Percentiles rank a stretch among this genome's conserved stretches.
These are phyloP conservation scores for Hypoxylon crocopeplum DNA, from an alignment of 495 filamentous ascomycete genomes.

Conservation along the genomic window DNA sequence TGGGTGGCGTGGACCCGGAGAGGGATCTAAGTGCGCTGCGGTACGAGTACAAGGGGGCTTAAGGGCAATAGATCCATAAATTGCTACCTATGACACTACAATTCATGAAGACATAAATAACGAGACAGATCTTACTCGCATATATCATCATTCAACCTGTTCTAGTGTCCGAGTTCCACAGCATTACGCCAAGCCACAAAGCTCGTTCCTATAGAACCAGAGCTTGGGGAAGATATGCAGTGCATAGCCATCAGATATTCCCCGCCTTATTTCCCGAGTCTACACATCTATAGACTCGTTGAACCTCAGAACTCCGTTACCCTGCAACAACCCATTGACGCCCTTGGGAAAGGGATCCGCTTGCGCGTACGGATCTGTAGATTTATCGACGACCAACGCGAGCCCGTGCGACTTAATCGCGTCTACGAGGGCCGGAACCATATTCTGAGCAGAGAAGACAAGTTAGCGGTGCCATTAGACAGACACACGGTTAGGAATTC, in stretches of 20 bases:
- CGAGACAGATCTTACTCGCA: not conserved
- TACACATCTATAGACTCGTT: conserved; percentile 95
- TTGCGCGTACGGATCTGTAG: conserved; percentile 44
- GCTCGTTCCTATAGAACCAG: conserved; percentile 1
- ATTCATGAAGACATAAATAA: too few species aligned
- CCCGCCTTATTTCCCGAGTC: conserved; percentile 7
- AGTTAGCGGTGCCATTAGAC: conserved; percentile 14
- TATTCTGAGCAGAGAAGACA: conserved; percentile 65
- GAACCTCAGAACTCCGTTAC: conserved; percentile 87
- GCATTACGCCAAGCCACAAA: conserved; percentile 1
- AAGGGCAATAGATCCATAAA: too few species aligned
- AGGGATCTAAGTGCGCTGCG: conserved; percentile 57
- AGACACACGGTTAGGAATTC: not conserved
- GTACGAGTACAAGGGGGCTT: conserved; percentile 69
- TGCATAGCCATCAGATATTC: conserved; percentile 1
- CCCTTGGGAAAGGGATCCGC: conserved; percentile 63
- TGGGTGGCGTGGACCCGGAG: conserved; percentile 63
- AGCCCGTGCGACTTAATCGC: conserved; percentile 94
- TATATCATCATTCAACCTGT: not conserved
- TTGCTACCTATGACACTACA: too few species aligned
- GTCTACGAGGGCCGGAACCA: conserved; percentile 88
- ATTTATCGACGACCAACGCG: conserved; percentile 89
- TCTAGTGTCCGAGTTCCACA: not conserved
- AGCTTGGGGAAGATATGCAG: not conserved
- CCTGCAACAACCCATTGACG: conserved; percentile 85